Conservation (phyloP, 108 stramenopile genomes). For the Pseudonitzschia multistriata region DNA sequence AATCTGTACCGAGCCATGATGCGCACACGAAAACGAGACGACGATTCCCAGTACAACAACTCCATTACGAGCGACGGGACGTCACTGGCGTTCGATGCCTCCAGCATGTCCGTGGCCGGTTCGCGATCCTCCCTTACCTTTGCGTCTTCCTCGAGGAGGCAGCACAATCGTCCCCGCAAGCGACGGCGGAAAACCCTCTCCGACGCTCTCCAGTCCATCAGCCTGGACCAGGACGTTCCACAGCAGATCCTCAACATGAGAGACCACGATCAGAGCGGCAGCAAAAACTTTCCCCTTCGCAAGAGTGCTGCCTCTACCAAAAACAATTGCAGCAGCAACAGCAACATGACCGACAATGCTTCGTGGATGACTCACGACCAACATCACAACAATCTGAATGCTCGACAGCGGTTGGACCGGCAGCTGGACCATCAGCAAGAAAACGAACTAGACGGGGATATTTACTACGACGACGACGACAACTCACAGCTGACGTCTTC, state of each 20-base stretch:
- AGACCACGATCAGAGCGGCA: not conserved
- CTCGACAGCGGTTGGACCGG: not conserved
- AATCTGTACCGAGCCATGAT: not conserved
- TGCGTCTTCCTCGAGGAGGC: not conserved
- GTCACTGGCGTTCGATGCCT: not conserved
- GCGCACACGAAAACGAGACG: slow-evolving; percentile 13
- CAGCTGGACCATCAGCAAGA: not conserved
- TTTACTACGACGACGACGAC: slow-evolving; percentile 7
- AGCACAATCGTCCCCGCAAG: not conserved
- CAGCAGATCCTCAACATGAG: slow-evolving; percentile 21
- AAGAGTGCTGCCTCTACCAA: slow-evolving; percentile 1
- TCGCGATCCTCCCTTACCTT: slow-evolving; percentile 4
- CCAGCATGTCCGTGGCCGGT: slow-evolving; percentile 7
- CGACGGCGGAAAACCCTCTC: not conserved
- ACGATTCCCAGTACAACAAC: slow-evolving; percentile 9
- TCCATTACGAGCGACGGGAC: slow-evolving; percentile 5
- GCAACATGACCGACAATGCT: slow-evolving; percentile 2
- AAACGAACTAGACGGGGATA: not conserved
- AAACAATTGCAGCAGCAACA: slow-evolving; percentile 15
- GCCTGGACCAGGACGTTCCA: slow-evolving; percentile 13
- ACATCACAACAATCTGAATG: not conserved
- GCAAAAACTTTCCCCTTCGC: not conserved
- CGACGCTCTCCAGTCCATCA: slow-evolving; percentile 11
- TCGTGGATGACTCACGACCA: not conserved
- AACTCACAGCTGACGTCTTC: slow-evolving; percentile 11